A percentile compares a stretch with the other conserved stretches of the same genome.
These are phyloP conservation scores for Boletellus deceptivus DNA, from an alignment of 1,284 basidiomycete species.

Conservation along the genomic window DNA sequence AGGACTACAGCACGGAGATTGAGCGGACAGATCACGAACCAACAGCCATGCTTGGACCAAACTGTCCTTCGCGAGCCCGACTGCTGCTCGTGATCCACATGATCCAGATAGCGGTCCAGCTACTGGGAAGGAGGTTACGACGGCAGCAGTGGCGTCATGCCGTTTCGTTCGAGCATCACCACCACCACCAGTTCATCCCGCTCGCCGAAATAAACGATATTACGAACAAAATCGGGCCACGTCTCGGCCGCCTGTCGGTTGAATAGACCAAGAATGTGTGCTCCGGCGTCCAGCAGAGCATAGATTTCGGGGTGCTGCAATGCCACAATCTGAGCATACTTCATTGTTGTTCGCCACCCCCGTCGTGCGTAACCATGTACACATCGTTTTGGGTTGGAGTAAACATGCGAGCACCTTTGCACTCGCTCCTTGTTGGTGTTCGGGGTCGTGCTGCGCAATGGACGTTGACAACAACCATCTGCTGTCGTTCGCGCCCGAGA, in stretches of 20 bases:
- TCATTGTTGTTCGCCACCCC: conserved; percentile 15
- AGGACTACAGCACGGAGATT: no score
- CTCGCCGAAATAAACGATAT: conserved; percentile 43
- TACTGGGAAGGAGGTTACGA: conserved; percentile 42
- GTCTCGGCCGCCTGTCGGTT: conserved; percentile 38
- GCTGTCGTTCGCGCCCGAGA: conserved; percentile 6
- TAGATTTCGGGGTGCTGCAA: conserved; percentile 35
- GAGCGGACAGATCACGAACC: no score
- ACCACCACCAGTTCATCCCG: conserved; percentile 41
- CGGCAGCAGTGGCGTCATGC: conserved; percentile 33
- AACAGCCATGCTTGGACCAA: conserved; percentile 44
- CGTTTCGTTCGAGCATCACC: conserved; percentile 40
- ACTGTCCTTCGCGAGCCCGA: conserved; percentile 44
- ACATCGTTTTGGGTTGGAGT: conserved; percentile 42
- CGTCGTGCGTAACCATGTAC: conserved; percentile 28
- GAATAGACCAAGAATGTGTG: conserved; percentile 49
- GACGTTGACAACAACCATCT: background rate
- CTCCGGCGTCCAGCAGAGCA: conserved; percentile 52
- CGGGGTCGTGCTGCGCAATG: background rate
- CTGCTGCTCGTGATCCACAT: conserved; percentile 46
- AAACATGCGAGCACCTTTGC: conserved; percentile 41
- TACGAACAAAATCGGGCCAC: conserved; percentile 39
- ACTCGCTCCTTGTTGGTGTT: conserved; percentile 14
- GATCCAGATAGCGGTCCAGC: conserved; percentile 49
- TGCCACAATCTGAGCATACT: conserved; percentile 33